Percentiles rank a stretch among this genome's conserved stretches.
phyloP scores from a whole-genome alignment of 2,329 filamentous ascomycete species.

The Sodiomyces alkalinus region DNA sequence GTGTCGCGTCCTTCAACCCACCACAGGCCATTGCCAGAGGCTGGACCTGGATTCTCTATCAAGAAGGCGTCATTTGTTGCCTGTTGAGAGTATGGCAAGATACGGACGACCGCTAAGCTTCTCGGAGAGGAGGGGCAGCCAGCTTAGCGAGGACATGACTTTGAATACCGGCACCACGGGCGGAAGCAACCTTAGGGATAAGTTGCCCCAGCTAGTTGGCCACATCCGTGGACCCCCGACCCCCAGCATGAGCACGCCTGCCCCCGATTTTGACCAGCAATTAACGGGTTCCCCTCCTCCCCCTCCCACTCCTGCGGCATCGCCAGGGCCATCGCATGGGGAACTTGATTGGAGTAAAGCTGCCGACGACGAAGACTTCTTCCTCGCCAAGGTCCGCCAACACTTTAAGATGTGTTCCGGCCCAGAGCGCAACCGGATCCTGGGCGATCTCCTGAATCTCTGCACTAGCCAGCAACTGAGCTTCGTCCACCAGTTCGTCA shows the following conservation, averaged over 20 bases:
- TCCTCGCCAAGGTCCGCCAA: conserved; percentile 62
- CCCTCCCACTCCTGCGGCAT: conserved; percentile 50
- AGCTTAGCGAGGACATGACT: conserved; percentile 40
- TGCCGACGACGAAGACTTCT: conserved; percentile 68
- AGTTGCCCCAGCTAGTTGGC: conserved; percentile 31
- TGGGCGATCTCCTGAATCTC: conserved; percentile 80
- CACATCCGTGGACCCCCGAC: conserved; percentile 44
- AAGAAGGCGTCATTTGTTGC: no score
- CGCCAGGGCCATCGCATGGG: conserved; percentile 44
- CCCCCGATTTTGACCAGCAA: conserved; percentile 46
- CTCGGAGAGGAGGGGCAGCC: conserved; percentile 44
- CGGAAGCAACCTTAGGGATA: conserved; percentile 30
- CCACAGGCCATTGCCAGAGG: no score
- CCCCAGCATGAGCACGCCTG: conserved; percentile 50
- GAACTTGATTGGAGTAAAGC: conserved; percentile 62
- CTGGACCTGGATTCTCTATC: no score
- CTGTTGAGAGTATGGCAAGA: conserved; percentile 26
- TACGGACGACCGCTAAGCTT: conserved; percentile 40
- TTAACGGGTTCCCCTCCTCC: conserved; percentile 46
- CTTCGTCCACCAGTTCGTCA: conserved; percentile 93
- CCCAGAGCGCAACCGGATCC: conserved; percentile 61
- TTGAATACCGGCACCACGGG: conserved; percentile 32
- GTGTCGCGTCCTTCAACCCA: no score
- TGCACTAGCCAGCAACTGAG: conserved; percentile 92
- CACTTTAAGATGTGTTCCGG: conserved; percentile 68